Evolutionary conservation across 2,329 filamentous ascomycete genomes (phyloP).

Genomic region (Pseudogymnoascus sp.): DNA sequence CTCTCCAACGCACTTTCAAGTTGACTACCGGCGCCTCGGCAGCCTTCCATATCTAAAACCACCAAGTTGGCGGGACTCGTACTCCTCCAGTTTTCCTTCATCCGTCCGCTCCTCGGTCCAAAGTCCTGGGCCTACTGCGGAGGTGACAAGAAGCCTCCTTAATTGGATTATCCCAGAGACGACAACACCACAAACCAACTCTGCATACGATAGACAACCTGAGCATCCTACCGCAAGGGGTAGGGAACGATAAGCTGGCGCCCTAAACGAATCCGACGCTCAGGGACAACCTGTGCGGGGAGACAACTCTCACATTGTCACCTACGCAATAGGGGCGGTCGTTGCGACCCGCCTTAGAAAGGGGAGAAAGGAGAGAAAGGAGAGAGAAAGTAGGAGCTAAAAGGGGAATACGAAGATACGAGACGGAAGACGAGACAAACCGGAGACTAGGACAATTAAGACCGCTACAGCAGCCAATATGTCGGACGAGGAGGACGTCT

Average conservation of each 20-base stretch:
- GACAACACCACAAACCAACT: neutral
- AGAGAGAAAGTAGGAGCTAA: neutral
- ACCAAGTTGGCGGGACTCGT: constrained; percentile 92
- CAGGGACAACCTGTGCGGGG: constrained; percentile 29
- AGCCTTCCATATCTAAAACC: constrained; percentile 37
- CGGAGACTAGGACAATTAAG: neutral
- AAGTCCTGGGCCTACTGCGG: constrained; percentile 90
- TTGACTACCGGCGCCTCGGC: constrained; percentile 24
- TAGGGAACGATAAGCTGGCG: constrained; percentile 8
- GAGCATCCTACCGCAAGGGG: constrained; percentile 2
- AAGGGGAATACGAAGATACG: neutral
- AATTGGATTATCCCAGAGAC: constrained; percentile 47
- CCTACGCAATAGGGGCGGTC: constrained; percentile 43
- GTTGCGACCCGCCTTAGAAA: constrained; percentile 39
- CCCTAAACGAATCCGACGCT: constrained; percentile 16
- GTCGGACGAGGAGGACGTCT: constrained; percentile 57
- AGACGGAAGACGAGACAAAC: neutral
- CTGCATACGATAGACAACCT: constrained; percentile 7
- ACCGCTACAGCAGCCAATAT: constrained; percentile 42
- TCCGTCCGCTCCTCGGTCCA: constrained; percentile 86
- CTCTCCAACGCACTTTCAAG: neutral
- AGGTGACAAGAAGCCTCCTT: constrained; percentile 96
- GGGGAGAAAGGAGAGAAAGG: neutral
- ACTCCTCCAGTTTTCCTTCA: constrained; percentile 61
- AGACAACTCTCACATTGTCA: constrained; percentile 40